Base-by-base conservation (phyloP, 345 rosid species). In the Bretschneidera sinensis region DNA sequence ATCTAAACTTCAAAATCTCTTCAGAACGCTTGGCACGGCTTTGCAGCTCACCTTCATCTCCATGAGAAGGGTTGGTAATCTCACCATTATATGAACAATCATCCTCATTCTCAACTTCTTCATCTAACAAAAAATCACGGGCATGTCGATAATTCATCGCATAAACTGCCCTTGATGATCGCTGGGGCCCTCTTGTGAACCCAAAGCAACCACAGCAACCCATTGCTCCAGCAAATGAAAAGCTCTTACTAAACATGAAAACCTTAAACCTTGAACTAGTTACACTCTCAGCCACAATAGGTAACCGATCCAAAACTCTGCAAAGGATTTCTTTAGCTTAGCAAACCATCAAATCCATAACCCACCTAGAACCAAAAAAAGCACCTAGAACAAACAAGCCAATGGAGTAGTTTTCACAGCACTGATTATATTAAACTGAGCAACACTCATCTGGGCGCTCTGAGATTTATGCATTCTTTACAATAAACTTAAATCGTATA, bases 181-280 rank as follows among this genome's bases (percentile, higher is more conserved):
- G 66, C 35, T 66, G 71, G 64, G 83, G 78, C 71, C 76, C 81
- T 68, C 74, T 60, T 15, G 66, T 61, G 63, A 82, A 78, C 43
- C 97, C 99, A 55, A 90, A 90, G 74, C 99, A 94, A 74, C 95
- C 83, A 71, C 92, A 94, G 69, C 97, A 94, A 61, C 96, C 97
- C 83, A 94, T 74, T 20, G 78, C 75, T 65, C 81, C 72, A 51
- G 81, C 79, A 79, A 81, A 72, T 33, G 74, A 79, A 75, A 75
- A 72, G 66, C 68, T 76, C 76, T 79, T 79, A 61, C 68, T 74
- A 62, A 84, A 74, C 98, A 87, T 83, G 62, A 64, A 73, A 72
- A 50, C 21, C 69, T 25, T 31, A 21, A 69, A 61, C 35, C 65
- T 64, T 48, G 65, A 71, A 68, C 56, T 24, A 59, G 56, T 31